A percentile compares a stretch with the other conserved stretches of the same genome.
Evolutionary conservation across 1,284 basidiomycete species (phyloP).

Genomic region (Mycena citricolor): DNA sequence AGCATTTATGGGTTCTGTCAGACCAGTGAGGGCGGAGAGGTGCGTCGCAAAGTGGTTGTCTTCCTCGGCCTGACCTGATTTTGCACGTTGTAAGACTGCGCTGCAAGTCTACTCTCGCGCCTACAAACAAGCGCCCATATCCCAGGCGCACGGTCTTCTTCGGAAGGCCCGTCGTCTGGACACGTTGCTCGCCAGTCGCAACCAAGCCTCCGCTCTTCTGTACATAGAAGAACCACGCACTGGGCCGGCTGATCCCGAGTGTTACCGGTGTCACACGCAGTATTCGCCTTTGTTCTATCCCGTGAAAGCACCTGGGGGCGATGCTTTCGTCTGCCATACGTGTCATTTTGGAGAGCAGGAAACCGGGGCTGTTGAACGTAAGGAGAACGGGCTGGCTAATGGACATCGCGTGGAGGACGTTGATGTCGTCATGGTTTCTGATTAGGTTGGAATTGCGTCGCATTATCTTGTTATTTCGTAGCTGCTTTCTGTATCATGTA

Average conservation of each 20-base stretch:
- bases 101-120: constrained; percentile 81
- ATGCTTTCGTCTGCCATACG: constrained; percentile 54
- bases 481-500: too few relatives aligned
- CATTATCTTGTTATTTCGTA: too few relatives aligned
- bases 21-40: constrained; percentile 79
- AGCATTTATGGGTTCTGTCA: constrained; percentile 83
- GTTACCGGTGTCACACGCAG: constrained; percentile 40
- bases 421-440: too few relatives aligned
- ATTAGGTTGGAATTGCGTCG: too few relatives aligned
- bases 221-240: too few relatives aligned
- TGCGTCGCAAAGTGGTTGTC: too few relatives aligned
- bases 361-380: too few relatives aligned
- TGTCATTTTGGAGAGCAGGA: too few relatives aligned
- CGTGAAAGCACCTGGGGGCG: constrained; percentile 9
- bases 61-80: constrained; percentile 7
- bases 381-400: too few relatives aligned
- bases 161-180: constrained; percentile 86
- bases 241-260: constrained; percentile 40
- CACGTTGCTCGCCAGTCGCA: constrained; percentile 43
- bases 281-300: constrained; percentile 45
- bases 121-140: constrained; percentile 77
- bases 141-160: constrained; percentile 76
- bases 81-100: constrained; percentile 57
- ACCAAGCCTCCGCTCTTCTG: too few relatives aligned
- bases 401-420: too few relatives aligned